Conservation (phyloP, 768 basidiomycete species). For the Rhizopogon salebrosus region DNA sequence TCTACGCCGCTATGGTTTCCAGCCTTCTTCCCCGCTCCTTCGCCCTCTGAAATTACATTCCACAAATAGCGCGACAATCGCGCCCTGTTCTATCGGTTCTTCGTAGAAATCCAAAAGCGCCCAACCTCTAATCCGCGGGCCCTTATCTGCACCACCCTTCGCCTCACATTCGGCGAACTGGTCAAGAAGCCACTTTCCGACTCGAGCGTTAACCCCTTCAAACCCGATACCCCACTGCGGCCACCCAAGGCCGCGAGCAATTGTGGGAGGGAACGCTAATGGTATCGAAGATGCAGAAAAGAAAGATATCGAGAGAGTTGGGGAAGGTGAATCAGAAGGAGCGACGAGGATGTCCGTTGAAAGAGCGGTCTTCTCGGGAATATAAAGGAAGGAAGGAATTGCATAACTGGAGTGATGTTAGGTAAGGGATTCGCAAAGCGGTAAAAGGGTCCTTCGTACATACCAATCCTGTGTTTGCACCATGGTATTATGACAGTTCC, state of each 20-base stretch:
- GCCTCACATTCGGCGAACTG: conserved; percentile 26
- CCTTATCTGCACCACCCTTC: conserved; percentile 1
- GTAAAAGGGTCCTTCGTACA: conserved; percentile 5
- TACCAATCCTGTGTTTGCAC: conserved; percentile 87
- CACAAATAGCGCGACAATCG: conserved; percentile 62
- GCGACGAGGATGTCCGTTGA: conserved; percentile 51
- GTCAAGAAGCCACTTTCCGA: conserved; percentile 67
- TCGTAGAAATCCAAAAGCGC: conserved; percentile 68
- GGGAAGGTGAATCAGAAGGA: conserved; percentile 27
- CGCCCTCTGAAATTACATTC: conserved; percentile 73
- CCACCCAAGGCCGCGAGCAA: conserved; percentile 85
- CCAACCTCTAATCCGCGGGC: conserved; percentile 65
- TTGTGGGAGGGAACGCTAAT: conserved; percentile 66
- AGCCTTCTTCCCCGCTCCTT: conserved; percentile 37
- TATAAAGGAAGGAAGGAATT: conserved; percentile 73
- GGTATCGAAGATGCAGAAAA: conserved; percentile 81
- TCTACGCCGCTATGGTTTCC: conserved; percentile 12
- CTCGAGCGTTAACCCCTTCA: conserved; percentile 80
- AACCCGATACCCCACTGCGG: conserved; percentile 70
- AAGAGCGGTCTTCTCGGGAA: conserved; percentile 74
- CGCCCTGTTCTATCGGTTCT: conserved; percentile 45
- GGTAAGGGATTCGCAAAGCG: conserved; percentile 1
- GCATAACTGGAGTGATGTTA: conserved; percentile 58
- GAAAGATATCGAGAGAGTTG: conserved; percentile 68
- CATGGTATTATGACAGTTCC: conserved; percentile 65